These are phyloP conservation scores for Hippophae tibetana DNA, from an alignment of 306 rosid species.

Conservation along the genomic window DNA sequence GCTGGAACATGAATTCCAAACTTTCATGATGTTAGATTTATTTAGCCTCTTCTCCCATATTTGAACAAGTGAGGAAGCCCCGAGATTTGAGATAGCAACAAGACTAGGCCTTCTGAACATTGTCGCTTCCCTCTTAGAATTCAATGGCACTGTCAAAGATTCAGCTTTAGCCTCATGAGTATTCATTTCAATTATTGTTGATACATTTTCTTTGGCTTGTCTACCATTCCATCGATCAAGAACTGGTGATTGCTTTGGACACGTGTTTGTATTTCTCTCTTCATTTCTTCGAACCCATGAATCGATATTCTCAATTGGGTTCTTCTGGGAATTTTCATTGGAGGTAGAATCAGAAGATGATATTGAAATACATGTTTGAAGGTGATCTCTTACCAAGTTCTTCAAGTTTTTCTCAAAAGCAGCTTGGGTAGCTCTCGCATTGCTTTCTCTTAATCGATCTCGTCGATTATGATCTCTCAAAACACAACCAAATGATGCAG, in stretches of 20 bases:
- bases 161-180: slow-evolving; percentile 17
- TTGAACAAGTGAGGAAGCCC: slow-evolving; percentile 79
- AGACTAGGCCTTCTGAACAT: slow-evolving; percentile 20
- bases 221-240: slow-evolving; percentile 30
- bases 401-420: slow-evolving; percentile 40
- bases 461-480: slow-evolving; percentile 51
- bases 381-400: slow-evolving; percentile 47
- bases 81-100: slow-evolving; percentile 22
- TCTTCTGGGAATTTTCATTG: slow-evolving; percentile 9
- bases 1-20: slow-evolving; percentile 2
- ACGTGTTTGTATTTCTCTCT: slow-evolving; percentile 7
- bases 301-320: not conserved
- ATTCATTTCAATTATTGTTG: slow-evolving; percentile 21
- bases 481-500: slow-evolving; percentile 60
- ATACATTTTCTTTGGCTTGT: slow-evolving; percentile 28
- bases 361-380: slow-evolving; percentile 33
- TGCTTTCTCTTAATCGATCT: slow-evolving; percentile 40
- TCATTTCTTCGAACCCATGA: slow-evolving; percentile 21
- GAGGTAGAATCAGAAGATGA: slow-evolving; percentile 26
- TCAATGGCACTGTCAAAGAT: slow-evolving; percentile 15
- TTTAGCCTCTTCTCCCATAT: slow-evolving; percentile 86
- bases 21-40: slow-evolving; percentile 18
- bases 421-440: slow-evolving; percentile 23
- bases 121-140: slow-evolving; percentile 16
- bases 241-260: not conserved